Evolutionary conservation across 1,284 basidiomycete genomes (phyloP).

Genomic region (Amylostereum areolatum): DNA sequence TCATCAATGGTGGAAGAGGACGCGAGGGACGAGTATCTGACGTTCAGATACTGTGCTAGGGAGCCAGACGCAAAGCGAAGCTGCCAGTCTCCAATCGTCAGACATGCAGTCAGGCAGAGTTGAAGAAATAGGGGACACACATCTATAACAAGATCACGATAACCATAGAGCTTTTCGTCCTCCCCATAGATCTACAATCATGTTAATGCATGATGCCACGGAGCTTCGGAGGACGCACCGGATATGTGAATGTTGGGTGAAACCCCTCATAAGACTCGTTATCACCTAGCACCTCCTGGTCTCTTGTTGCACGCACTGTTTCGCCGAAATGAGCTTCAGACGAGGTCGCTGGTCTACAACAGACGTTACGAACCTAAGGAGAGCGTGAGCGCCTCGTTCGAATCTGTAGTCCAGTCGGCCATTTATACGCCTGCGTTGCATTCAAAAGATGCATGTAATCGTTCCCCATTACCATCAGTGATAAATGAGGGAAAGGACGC

Average conservation of each 20-base stretch:
- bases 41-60: conserved; percentile 69
- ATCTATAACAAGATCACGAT: conserved; percentile 76
- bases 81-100: conserved; percentile 27
- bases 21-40: conserved; percentile 60
- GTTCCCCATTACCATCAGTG: too few relatives aligned
- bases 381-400: conserved; percentile 72
- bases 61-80: conserved; percentile 86
- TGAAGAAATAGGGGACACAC: conserved; percentile 39
- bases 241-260: conserved; percentile 84
- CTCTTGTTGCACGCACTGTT: conserved; percentile 57
- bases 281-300: conserved; percentile 55
- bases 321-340: conserved; percentile 4
- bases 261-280: conserved; percentile 61
- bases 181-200: conserved; percentile 80
- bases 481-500: too few relatives aligned
- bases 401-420: conserved; percentile 65
- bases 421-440: conserved; percentile 19
- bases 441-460: too few relatives aligned
- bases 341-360: not conserved
- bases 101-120: conserved; percentile 2
- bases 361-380: conserved; percentile 52
- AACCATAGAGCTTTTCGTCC: conserved; percentile 96
- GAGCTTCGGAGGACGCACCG: conserved; percentile 39
- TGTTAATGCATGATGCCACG: conserved; percentile 1
- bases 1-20: conserved; percentile 82